phyloP scores from a whole-genome alignment of 2,329 filamentous ascomycete species.

The Fusarium stilboides region DNA sequence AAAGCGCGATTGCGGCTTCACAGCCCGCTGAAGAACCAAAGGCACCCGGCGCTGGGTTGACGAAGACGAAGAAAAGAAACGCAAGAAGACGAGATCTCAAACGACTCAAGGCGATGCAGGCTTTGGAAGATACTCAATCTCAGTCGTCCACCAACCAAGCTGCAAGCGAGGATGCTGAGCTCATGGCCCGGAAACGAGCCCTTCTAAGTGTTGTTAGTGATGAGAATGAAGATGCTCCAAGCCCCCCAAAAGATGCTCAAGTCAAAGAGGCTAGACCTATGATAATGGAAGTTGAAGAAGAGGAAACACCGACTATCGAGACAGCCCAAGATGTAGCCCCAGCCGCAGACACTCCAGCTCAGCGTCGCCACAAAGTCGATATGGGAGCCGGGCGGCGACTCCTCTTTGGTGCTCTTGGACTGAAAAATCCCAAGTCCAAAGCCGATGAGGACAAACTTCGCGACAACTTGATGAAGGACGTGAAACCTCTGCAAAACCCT shows the following conservation, averaged over 20 bases:
- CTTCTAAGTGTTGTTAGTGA: slow-evolving; percentile 54
- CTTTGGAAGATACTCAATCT: slow-evolving; percentile 36
- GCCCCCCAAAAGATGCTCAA: slow-evolving; percentile 8
- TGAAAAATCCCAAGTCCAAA: slow-evolving; percentile 77
- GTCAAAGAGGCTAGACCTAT: background rate
- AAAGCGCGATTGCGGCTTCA: slow-evolving; percentile 5
- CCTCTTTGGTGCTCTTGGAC: slow-evolving; percentile 79
- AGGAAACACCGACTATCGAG: slow-evolving; percentile 11
- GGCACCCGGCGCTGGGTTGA: slow-evolving; percentile 56
- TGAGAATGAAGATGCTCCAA: slow-evolving; percentile 16
- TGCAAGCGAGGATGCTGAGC: slow-evolving; percentile 45
- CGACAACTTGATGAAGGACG: slow-evolving; percentile 70
- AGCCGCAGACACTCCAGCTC: slow-evolving; percentile 23
- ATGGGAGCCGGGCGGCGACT: slow-evolving; percentile 76
- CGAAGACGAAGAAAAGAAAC: slow-evolving; percentile 67
- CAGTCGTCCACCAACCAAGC: slow-evolving; percentile 26
- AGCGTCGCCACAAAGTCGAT: slow-evolving; percentile 53
- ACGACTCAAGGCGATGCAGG: slow-evolving; percentile 28
- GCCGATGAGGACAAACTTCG: slow-evolving; percentile 76
- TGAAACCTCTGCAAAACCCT: slow-evolving; percentile 59
- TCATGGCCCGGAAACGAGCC: slow-evolving; percentile 59
- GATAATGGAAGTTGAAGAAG: slow-evolving; percentile 12
- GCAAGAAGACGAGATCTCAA: slow-evolving; percentile 62
- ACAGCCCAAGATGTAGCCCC: slow-evolving; percentile 9
- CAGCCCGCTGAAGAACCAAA: slow-evolving; percentile 38